Evolutionary conservation across 257 asterid genomes (phyloP).

Genomic region (Nicotiana knightiana): DNA sequence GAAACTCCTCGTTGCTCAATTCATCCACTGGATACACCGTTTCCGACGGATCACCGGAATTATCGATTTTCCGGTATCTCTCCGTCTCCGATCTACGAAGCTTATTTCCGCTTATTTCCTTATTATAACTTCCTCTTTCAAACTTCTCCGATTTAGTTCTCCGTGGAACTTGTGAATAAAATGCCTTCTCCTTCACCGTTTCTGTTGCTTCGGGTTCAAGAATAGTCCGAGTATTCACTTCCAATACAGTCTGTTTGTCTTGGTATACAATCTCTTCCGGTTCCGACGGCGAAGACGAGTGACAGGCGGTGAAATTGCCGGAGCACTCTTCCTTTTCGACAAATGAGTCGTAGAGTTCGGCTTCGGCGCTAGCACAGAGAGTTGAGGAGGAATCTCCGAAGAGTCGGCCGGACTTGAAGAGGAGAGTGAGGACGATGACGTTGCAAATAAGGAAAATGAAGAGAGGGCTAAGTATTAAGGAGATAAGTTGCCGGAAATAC

Average conservation of each 20-base stretch:
- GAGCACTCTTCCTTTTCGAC: conserved; percentile 5
- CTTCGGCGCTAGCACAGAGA: neutral
- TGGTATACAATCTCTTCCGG: conserved; percentile 34
- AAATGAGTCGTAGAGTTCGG: conserved; percentile 21
- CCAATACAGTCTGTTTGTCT: conserved; percentile 43
- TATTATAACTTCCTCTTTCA: conserved; percentile 4
- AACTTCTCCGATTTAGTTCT: conserved; percentile 28
- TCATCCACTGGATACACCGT: conserved; percentile 34
- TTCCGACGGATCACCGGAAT: conserved; percentile 26
- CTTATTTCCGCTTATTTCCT: conserved; percentile 15
- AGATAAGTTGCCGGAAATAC: conserved; percentile 38
- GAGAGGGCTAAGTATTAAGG: conserved; percentile 42
- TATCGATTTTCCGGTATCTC: conserved; percentile 21
- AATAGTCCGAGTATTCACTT: conserved; percentile 8
- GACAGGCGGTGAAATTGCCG: neutral
- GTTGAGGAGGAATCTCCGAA: conserved; percentile 9
- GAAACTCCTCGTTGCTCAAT: conserved; percentile 77
- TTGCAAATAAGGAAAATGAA: conserved; percentile 59
- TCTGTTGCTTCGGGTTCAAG: neutral
- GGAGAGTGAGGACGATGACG: conserved; percentile 53
- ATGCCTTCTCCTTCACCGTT: neutral
- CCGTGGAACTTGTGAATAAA: conserved; percentile 4
- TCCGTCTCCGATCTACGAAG: conserved; percentile 56
- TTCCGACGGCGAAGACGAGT: conserved; percentile 6
- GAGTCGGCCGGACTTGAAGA: conserved; percentile 44